Evolutionary conservation across 2,329 filamentous ascomycete species (phyloP).

Genomic region (Colletotrichum cordylinicola): DNA sequence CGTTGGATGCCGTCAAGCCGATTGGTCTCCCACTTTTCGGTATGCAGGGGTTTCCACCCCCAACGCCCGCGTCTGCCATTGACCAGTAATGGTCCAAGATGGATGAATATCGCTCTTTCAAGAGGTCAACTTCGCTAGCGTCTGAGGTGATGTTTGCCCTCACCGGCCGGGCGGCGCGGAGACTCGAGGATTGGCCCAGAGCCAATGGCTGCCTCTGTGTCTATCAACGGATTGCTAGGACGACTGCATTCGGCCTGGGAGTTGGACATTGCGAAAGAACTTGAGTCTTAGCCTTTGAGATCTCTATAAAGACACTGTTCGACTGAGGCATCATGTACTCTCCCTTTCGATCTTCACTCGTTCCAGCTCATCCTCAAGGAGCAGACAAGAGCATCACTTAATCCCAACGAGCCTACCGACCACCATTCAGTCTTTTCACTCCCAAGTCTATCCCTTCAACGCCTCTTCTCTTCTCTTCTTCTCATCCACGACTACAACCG

Average conservation of each 20-base stretch:
- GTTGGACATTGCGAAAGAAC: accelerated
- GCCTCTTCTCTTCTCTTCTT: background rate
- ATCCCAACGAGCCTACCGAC: background rate
- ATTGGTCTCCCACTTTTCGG: background rate
- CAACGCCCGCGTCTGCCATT: background rate
- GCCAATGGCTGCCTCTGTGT: background rate
- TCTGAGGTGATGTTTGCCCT: background rate
- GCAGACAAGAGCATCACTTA: background rate
- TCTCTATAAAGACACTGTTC: background rate
- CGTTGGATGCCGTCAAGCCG: background rate
- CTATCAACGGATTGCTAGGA: background rate
- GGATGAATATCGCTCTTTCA: background rate
- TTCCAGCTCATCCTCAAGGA: background rate
- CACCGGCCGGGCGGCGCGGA: background rate
- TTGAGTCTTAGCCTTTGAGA: background rate
- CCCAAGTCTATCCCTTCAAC: background rate
- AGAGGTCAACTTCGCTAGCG: background rate
- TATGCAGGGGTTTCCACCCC: background rate
- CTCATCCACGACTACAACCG: background rate
- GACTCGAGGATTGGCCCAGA: background rate
- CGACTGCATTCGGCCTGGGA: background rate
- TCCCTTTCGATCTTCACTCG: background rate
- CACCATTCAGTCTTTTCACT: background rate
- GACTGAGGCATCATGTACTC: background rate
- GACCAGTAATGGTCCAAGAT: background rate